Conservation (phyloP, 306 rosid genomes). For the Senna tora region DNA sequence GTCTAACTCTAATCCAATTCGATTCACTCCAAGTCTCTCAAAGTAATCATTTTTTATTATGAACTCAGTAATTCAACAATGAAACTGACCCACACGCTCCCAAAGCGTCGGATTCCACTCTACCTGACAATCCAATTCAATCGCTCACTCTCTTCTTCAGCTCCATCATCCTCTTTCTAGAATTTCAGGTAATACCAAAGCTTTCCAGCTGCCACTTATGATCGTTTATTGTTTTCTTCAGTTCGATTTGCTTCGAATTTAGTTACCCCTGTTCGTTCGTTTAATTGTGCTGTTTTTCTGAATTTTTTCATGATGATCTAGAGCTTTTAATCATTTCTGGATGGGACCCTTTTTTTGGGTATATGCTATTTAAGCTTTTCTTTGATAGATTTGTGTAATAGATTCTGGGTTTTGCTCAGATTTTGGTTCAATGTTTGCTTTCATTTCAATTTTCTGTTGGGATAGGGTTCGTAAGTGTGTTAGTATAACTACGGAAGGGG, state of each 20-base stretch:
- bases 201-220: not conserved
- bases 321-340: not conserved
- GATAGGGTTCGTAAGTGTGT: not conserved
- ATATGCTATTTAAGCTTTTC: not conserved
- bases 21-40: slow-evolving; percentile 1
- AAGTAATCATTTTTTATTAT: not conserved
- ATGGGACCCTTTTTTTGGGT: not conserved
- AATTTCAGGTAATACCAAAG: not conserved
- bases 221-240: not conserved
- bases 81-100: not conserved
- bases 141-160: not conserved
- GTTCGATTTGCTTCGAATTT: not conserved
- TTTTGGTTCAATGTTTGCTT: not conserved
- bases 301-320: not conserved
- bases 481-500: not conserved
- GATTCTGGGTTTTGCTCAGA: not conserved
- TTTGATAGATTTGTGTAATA: not conserved
- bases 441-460: not conserved
- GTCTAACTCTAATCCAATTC: not conserved
- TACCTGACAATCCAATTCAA: not conserved
- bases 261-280: not conserved
- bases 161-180: not conserved
- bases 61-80: not conserved
- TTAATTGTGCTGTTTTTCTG: not conserved
- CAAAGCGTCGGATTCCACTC: slow-evolving; percentile 15